Evolutionary conservation across 2,329 filamentous ascomycete species (phyloP).

Genomic region (Penicillium janthinellum): DNA sequence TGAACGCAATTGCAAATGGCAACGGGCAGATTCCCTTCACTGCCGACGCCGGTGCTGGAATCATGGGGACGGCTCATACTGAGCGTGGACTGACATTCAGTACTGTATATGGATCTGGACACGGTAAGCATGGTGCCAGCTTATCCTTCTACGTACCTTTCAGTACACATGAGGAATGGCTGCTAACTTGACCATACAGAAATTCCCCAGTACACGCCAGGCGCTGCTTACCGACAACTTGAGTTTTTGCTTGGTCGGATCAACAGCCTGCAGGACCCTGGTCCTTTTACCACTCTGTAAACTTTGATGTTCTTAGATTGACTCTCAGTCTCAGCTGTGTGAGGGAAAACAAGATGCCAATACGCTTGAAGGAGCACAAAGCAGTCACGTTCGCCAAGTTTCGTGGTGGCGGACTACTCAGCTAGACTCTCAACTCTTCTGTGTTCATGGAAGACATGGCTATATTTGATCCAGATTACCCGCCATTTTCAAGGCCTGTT

Average conservation of each 20-base stretch:
- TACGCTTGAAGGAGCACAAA: not conserved
- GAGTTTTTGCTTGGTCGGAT: slow-evolving; percentile 76
- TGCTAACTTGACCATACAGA: slow-evolving; percentile 13
- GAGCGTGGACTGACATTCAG: slow-evolving; percentile 77
- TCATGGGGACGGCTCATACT: slow-evolving; percentile 69
- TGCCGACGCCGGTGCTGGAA: slow-evolving; percentile 59
- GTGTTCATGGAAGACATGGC: not conserved
- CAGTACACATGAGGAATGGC: not conserved
- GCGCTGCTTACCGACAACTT: slow-evolving; percentile 68
- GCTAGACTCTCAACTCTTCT: not conserved
- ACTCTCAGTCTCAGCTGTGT: not conserved
- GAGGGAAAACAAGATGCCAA: not conserved
- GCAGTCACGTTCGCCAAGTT: not conserved
- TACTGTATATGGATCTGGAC: slow-evolving; percentile 65
- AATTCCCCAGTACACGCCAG: slow-evolving; percentile 66
- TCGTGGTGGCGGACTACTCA: not conserved
- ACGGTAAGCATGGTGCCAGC: slow-evolving; percentile 37
- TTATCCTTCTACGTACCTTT: not conserved
- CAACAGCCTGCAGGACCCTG: slow-evolving; percentile 48
- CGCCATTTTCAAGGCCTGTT: too few species aligned
- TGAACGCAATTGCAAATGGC: slow-evolving; percentile 38
- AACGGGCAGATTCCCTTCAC: slow-evolving; percentile 43
- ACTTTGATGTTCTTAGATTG: not conserved
- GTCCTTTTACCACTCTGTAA: slow-evolving; percentile 17
- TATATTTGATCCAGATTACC: not conserved